Percentiles rank a stretch among this genome's conserved stretches.
Evolutionary conservation across 139 green algal genomes (phyloP).

Genomic region (Nannochloris sp.): DNA sequence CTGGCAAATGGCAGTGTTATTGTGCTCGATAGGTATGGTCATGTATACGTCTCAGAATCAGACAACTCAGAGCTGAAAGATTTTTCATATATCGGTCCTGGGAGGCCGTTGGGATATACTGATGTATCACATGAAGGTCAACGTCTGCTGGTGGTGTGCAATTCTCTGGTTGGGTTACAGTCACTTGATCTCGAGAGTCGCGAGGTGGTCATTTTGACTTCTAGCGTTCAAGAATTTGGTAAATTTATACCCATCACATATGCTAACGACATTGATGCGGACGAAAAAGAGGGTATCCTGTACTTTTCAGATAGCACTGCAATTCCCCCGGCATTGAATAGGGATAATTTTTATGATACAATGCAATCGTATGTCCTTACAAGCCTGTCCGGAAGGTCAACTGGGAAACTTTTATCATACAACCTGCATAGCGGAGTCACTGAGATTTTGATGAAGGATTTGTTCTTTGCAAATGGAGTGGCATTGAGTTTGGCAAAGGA

Average conservation of each 20-base stretch:
- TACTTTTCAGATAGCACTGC: constrained; percentile 6
- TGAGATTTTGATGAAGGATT: constrained; percentile 28
- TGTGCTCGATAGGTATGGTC: constrained; percentile 8
- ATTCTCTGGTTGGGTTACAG: background rate
- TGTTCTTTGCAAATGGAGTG: constrained; percentile 72
- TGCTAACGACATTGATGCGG: constrained; percentile 13
- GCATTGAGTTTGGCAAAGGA: constrained; percentile 46
- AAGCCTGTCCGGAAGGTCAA: constrained; percentile 16
- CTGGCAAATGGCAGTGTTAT: background rate
- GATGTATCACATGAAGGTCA: background rate
- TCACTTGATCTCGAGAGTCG: background rate
- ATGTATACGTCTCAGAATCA: background rate
- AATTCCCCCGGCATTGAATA: constrained; percentile 13
- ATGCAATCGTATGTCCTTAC: constrained; percentile 13
- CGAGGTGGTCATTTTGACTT: constrained; percentile 6
- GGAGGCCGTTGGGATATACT: constrained; percentile 7
- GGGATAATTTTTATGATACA: constrained; percentile 24
- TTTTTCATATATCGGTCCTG: constrained; percentile 7
- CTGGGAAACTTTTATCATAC: constrained; percentile 52
- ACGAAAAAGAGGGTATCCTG: background rate
- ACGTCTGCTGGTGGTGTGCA: constrained; percentile 2
- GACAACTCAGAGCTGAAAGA: background rate
- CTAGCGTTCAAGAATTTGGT: background rate
- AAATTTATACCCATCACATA: background rate
- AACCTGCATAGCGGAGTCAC: constrained; percentile 33